phyloP scores from a whole-genome alignment of 768 basidiomycete species.

The Sutorius australiensis region DNA sequence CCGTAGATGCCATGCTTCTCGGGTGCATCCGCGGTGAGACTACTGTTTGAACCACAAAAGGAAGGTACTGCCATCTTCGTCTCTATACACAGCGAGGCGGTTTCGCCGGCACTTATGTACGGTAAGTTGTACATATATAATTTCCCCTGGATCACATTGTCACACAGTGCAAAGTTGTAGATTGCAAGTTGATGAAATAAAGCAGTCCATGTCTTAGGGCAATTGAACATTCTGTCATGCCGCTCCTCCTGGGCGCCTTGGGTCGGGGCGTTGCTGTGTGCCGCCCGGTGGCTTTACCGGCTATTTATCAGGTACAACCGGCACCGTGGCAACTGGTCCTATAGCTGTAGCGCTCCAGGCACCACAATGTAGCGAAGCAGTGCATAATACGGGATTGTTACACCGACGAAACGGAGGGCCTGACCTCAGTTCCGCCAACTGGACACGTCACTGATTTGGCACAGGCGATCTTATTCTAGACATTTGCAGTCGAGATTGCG shows the following conservation, averaged over 20 bases:
- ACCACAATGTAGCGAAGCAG: neutral
- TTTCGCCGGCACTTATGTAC: neutral
- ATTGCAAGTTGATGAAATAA: neutral
- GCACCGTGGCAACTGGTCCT: neutral
- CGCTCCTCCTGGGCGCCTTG: neutral
- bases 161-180: neutral
- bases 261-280: neutral
- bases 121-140: neutral
- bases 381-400: neutral
- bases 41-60: constrained; percentile 31
- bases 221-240: neutral
- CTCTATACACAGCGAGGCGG: too few relatives aligned
- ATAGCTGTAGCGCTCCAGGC: neutral
- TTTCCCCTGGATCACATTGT: too few relatives aligned
- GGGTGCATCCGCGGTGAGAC: constrained; percentile 67
- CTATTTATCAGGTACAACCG: neutral
- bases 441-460: neutral
- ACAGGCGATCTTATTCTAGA: neutral
- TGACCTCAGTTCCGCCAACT: neutral
- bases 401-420: neutral
- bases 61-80: neutral
- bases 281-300: neutral
- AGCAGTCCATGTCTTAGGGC: neutral
- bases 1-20: constrained; percentile 64
- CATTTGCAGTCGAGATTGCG: neutral